Conservation (phyloP, 805 yeast species). For the Ogataea allantospora region DNA sequence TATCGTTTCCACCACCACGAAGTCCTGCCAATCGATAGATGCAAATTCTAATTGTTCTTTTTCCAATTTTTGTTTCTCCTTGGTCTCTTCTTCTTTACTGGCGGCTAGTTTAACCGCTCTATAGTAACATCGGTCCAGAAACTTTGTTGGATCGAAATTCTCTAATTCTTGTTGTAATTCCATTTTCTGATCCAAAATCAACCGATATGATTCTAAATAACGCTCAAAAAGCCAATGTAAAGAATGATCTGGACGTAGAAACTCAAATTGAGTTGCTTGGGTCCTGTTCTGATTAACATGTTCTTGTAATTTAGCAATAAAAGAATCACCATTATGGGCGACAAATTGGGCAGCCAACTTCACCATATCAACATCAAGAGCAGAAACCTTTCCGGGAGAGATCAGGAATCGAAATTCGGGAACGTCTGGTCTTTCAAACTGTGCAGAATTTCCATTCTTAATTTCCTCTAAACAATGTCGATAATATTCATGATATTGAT, state of each 20-base stretch:
- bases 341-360: slow-evolving; percentile 70
- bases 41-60: slow-evolving; percentile 57
- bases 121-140: slow-evolving; percentile 46
- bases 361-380: slow-evolving; percentile 64
- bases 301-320: slow-evolving; percentile 37
- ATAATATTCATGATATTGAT: slow-evolving; percentile 61
- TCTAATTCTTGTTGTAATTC: slow-evolving; percentile 21
- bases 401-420: slow-evolving; percentile 29
- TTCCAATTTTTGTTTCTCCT: slow-evolving; percentile 33
- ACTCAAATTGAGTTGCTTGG: slow-evolving; percentile 61
- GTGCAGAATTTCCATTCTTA: slow-evolving; percentile 24
- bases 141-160: slow-evolving; percentile 26
- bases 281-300: slow-evolving; percentile 29
- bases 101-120: slow-evolving; percentile 56
- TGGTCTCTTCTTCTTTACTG: slow-evolving; percentile 32
- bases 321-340: slow-evolving; percentile 55
- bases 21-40: slow-evolving; percentile 86
- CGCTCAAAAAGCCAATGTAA: slow-evolving; percentile 49
- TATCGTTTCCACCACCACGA: slow-evolving; percentile 66
- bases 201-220: slow-evolving; percentile 56
- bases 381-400: slow-evolving; percentile 44
- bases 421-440: slow-evolving; percentile 2
- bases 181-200: slow-evolving; percentile 31
- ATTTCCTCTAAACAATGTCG: slow-evolving; percentile 41
- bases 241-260: slow-evolving; percentile 59